Evolutionary conservation across 129 eudicot species (phyloP).

Genomic region (Flaveria robusta): DNA sequence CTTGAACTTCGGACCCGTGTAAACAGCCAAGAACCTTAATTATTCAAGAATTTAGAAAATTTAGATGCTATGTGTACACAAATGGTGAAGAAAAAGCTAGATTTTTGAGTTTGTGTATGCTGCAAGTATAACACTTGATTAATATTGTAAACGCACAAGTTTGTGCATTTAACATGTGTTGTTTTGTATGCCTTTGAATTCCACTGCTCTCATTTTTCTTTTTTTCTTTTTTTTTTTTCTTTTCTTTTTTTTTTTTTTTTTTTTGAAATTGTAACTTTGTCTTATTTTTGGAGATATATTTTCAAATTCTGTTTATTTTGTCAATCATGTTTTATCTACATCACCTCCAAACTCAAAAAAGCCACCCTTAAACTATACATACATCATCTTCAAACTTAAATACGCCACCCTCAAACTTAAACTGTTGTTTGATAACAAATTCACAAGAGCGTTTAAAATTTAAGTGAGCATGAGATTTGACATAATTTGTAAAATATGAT

Average conservation of each 20-base stretch:
- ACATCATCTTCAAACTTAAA: too few species aligned
- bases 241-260: not conserved
- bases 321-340: too few species aligned
- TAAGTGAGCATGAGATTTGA: too few species aligned
- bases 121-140: conserved; percentile 26
- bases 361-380: too few species aligned
- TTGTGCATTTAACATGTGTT: conserved; percentile 48
- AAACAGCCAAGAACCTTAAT: conserved; percentile 86
- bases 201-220: not conserved
- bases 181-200: conserved; percentile 21
- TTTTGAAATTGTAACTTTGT: conserved; percentile 26
- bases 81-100: conserved; percentile 29
- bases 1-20: conserved; percentile 94
- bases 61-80: conserved; percentile 35
- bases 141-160: conserved; percentile 31
- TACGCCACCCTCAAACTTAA: too few species aligned
- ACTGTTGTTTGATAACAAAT: too few species aligned
- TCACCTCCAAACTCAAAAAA: too few species aligned
- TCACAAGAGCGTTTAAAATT: too few species aligned
- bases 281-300: conserved; percentile 37
- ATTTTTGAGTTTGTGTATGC: conserved; percentile 22
- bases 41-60: conserved; percentile 26
- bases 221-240: not conserved
- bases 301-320: not conserved
- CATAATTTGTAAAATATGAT: too few species aligned